Percentiles rank a stretch among this genome's conserved stretches.
Evolutionary conservation across 257 asterid genomes (phyloP).

Genomic region (Solanum dulcamara): DNA sequence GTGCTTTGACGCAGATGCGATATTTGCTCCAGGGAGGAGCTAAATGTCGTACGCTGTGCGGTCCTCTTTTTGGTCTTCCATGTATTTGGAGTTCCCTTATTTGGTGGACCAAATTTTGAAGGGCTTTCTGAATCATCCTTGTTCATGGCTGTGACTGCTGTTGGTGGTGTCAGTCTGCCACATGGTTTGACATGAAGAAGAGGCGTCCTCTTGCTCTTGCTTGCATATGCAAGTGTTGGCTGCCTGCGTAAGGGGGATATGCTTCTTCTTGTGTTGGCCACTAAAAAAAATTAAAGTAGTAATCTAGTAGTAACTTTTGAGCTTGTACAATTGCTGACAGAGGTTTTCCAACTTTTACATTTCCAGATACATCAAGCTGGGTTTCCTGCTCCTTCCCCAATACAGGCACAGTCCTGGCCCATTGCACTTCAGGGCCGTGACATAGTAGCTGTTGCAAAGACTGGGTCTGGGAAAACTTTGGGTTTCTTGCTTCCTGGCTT

Average conservation of each 20-base stretch:
- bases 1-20: conserved; percentile 95
- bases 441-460: conserved; percentile 97
- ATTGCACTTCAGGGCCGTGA: conserved; percentile 87
- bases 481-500: conserved; percentile 95
- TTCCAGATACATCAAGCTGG: conserved; percentile 89
- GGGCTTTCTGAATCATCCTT: conserved; percentile 80
- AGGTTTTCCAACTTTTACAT: conserved; percentile 26
- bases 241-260: conserved; percentile 52
- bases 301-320: conserved; percentile 21
- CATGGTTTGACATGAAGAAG: conserved; percentile 68
- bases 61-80: conserved; percentile 55
- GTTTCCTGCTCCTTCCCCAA: conserved; percentile 94
- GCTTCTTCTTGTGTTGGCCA: conserved; percentile 72
- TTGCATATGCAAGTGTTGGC: conserved; percentile 64
- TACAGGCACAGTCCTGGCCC: conserved; percentile 99
- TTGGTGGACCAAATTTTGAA: conserved; percentile 66
- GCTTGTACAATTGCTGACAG: conserved; percentile 29
- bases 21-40: conserved; percentile 99
- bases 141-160: conserved; percentile 64
- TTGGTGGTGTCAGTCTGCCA: conserved; percentile 69
- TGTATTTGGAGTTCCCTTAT: conserved; percentile 71
- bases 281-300: conserved; percentile 29
- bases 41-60: conserved; percentile 91
- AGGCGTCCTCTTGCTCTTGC: conserved; percentile 76
- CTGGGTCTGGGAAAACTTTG: conserved; percentile 95